phyloP scores from a whole-genome alignment of 2,329 filamentous ascomycete species.

The Sphaerostilbella broomeana region DNA sequence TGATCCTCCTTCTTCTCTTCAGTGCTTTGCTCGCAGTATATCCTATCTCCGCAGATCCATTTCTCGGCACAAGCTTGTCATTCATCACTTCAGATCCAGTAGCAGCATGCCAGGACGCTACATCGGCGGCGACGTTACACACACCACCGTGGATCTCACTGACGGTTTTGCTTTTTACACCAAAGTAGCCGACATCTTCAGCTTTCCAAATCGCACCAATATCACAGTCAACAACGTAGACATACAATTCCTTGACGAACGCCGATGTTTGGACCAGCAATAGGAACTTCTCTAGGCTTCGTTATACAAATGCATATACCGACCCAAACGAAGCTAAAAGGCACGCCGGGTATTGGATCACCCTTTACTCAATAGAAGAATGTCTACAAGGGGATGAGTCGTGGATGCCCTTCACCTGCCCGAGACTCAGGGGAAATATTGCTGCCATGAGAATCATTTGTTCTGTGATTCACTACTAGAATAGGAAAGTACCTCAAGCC shows the following conservation, averaged over 20 bases:
- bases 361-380: conserved; percentile 2
- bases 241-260: conserved; percentile 2
- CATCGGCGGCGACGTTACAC: neutral
- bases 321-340: conserved; percentile 2
- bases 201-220: conserved; percentile 1
- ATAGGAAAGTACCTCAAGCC: conserved; percentile 1
- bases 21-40: conserved; percentile 2
- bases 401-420: conserved; percentile 1
- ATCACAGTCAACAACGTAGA: conserved; percentile 1
- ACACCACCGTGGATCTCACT: conserved; percentile 1
- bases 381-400: neutral
- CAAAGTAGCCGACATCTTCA: conserved; percentile 2
- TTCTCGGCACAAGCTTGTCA: neutral
- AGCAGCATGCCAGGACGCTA: conserved; percentile 1
- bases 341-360: conserved; percentile 1
- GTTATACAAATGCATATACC: conserved; percentile 1
- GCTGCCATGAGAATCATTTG: conserved; percentile 1
- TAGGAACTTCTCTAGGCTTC: conserved; percentile 2
- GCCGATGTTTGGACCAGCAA: conserved; percentile 1
- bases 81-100: conserved; percentile 1
- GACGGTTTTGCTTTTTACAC: conserved; percentile 1
- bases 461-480: conserved; percentile 3
- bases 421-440: conserved; percentile 2
- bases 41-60: conserved; percentile 1
- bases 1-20: conserved; percentile 1